Conservation (phyloP, 1,284 basidiomycete genomes). For the Pseudozyma pruni region DNA sequence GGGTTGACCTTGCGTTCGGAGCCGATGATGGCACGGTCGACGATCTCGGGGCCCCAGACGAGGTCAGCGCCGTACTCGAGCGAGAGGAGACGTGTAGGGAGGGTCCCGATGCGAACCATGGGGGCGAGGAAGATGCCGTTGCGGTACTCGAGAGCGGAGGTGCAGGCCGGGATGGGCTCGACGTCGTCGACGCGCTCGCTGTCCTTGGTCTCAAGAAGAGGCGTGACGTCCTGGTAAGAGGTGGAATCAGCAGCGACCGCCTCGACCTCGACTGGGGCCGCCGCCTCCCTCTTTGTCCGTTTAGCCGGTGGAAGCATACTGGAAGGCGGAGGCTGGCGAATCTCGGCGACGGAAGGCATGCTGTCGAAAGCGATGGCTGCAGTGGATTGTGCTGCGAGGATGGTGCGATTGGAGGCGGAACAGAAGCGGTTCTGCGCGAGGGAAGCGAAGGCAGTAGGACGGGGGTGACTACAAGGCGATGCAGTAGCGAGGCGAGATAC, state of each 20-base stretch:
- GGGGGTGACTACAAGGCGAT: not conserved
- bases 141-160: slow-evolving; percentile 29
- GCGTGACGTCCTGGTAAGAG: slow-evolving; percentile 19
- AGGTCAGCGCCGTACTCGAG: slow-evolving; percentile 92
- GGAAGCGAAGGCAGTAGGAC: not conserved
- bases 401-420: not conserved
- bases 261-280: slow-evolving; percentile 21
- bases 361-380: slow-evolving; percentile 14
- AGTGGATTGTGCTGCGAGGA: not conserved
- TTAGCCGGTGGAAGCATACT: slow-evolving; percentile 44
- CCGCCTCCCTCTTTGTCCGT: slow-evolving; percentile 33
- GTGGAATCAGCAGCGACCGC: slow-evolving; percentile 41
- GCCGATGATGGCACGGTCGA: slow-evolving; percentile 95
- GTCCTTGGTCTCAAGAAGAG: slow-evolving; percentile 4
- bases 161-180: slow-evolving; percentile 35
- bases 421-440: not conserved
- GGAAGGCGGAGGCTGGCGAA: slow-evolving; percentile 21
- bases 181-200: slow-evolving; percentile 31
- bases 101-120: slow-evolving; percentile 65
- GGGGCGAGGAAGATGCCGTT: slow-evolving; percentile 65
- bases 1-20: slow-evolving; percentile 84
- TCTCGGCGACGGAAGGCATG: slow-evolving; percentile 50
- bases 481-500: not conserved
- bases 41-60: slow-evolving; percentile 96
- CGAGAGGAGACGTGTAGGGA: slow-evolving; percentile 84